Evolutionary conservation across 2,329 filamentous ascomycete species (phyloP).

Genomic region (Pseudodiploospora longispora): DNA sequence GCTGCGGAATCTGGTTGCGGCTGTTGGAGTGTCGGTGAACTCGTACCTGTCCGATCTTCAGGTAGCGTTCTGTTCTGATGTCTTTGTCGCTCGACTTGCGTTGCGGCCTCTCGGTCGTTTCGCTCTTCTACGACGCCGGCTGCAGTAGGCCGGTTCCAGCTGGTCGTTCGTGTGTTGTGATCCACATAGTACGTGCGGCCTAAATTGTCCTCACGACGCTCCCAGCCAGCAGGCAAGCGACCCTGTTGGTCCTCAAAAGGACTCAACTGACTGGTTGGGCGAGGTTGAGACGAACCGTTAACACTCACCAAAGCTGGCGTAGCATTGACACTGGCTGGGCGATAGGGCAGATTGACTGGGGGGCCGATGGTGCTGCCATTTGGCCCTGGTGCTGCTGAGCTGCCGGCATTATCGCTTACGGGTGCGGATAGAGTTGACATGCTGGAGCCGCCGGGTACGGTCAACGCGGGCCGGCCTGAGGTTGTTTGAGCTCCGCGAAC

Average conservation of each 20-base stretch:
- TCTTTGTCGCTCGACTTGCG: constrained; percentile 82
- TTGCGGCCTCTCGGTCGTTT: constrained; percentile 78
- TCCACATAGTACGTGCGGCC: constrained; percentile 97
- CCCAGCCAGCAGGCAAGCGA: constrained; percentile 86
- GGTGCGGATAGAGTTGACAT: constrained; percentile 36
- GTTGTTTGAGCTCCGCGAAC: constrained; percentile 44
- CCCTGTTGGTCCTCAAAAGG: constrained; percentile 97
- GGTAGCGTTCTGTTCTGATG: constrained; percentile 95
- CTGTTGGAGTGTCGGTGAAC: constrained; percentile 69
- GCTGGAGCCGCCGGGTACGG: constrained; percentile 35
- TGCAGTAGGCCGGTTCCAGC: constrained; percentile 84
- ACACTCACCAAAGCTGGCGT: constrained; percentile 18
- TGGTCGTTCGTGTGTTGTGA: constrained; percentile 93
- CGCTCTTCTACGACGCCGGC: constrained; percentile 65
- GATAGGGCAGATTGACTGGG: constrained; percentile 33
- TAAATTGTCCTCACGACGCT: constrained; percentile 88
- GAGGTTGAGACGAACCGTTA: constrained; percentile 24
- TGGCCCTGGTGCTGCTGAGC: constrained; percentile 43
- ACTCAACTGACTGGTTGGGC: constrained; percentile 50
- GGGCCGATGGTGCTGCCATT: constrained; percentile 37
- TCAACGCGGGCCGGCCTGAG: constrained; percentile 38
- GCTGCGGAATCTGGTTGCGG: constrained; percentile 40
- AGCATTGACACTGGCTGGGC: constrained; percentile 40
- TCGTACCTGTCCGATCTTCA: constrained; percentile 89
- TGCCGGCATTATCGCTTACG: constrained; percentile 39